These are phyloP conservation scores for Lactarius quietus DNA, from an alignment of 768 basidiomycete species.

Conservation along the genomic window DNA sequence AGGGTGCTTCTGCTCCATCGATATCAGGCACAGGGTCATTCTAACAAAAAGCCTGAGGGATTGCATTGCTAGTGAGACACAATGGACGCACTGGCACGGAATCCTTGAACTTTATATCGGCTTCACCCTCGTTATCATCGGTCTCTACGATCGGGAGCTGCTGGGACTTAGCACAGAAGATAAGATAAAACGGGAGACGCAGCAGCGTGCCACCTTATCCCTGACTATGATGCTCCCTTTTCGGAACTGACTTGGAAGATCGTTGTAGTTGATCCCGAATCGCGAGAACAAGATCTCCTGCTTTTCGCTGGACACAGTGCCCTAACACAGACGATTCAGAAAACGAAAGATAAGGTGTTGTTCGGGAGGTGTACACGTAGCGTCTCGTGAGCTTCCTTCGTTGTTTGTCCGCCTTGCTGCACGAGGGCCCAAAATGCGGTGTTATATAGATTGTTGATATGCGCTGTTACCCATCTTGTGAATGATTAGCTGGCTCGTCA, in stretches of 20 bases:
- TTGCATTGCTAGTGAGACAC: background rate
- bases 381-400: conserved; percentile 75
- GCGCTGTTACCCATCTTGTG: conserved; percentile 52
- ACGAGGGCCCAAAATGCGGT: conserved; percentile 95
- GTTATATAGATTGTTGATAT: conserved; percentile 98
- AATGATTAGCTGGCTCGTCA: background rate
- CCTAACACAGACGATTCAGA: conserved; percentile 43
- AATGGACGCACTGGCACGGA: background rate
- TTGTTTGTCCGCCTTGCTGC: conserved; percentile 72
- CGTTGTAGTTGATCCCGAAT: conserved; percentile 88
- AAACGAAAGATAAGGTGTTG: background rate
- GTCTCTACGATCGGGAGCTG: background rate
- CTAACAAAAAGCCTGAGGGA: background rate
- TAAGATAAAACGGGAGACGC: background rate
- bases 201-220: conserved; percentile 42
- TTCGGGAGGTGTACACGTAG: conserved; percentile 53
- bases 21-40: background rate
- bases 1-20: background rate
- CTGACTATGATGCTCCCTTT: conserved; percentile 86
- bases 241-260: conserved; percentile 62
- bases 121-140: background rate
- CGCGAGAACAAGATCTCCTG: conserved; percentile 83
- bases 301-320: conserved; percentile 85
- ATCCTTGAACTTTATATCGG: background rate
- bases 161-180: background rate